Percentiles rank a stretch among this genome's conserved stretches.
Conservation (phyloP, 192 early-diverging fungal genomes). For the Backusella luteola region DNA sequence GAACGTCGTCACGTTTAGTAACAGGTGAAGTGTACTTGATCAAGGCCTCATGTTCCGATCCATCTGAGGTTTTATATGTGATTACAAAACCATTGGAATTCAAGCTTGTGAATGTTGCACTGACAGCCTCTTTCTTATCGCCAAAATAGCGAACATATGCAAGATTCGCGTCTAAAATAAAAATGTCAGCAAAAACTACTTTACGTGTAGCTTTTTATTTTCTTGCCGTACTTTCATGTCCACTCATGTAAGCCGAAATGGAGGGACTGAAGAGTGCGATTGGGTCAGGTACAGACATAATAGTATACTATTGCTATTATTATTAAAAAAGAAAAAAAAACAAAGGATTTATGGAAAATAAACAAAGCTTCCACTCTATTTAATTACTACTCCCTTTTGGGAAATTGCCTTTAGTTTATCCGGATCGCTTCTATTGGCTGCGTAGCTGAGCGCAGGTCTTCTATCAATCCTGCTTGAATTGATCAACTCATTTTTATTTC, state of each 20-base stretch:
- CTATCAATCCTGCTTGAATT: background rate
- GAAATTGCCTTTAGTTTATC: background rate
- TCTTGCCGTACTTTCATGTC: conserved; percentile 26
- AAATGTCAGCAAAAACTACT: background rate
- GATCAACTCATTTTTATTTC: background rate
- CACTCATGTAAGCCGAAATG: conserved; percentile 42
- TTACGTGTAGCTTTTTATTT: background rate
- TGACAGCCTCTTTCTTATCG: conserved; percentile 18
- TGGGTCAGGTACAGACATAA: conserved; percentile 20
- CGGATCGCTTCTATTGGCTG: background rate
- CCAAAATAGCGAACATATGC: conserved; percentile 42
- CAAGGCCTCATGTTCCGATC: conserved; percentile 12
- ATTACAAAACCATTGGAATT: conserved; percentile 35
- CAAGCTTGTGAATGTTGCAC: conserved; percentile 36
- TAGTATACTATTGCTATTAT: background rate
- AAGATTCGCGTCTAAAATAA: conserved; percentile 29
- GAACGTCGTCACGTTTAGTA: conserved; percentile 36
- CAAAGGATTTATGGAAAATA: background rate
- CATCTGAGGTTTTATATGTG: conserved; percentile 20
- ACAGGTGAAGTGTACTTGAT: conserved; percentile 33
- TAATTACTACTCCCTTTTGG: background rate
- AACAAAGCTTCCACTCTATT: background rate
- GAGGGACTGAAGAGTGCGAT: conserved; percentile 27
- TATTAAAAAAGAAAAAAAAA: background rate
- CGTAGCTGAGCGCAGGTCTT: background rate